Evolutionary conservation across 192 early-diverging fungal species (phyloP).

Genomic region (Ambispora gerdemannii): DNA sequence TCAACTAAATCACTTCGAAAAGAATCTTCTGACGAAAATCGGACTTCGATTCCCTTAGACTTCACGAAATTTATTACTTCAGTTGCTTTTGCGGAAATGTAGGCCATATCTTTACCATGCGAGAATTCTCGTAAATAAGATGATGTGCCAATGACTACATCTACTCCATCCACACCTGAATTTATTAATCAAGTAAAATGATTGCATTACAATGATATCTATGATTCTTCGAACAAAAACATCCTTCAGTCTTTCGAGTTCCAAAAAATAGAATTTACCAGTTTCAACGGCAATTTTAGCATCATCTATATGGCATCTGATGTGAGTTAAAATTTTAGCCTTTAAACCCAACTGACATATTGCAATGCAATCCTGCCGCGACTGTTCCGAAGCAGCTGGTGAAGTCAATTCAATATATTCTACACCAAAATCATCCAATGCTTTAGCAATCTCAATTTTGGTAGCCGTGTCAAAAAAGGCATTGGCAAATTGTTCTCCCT

Average conservation of each 20-base stretch:
- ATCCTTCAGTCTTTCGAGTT: too few species aligned
- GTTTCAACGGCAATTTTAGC: conserved; percentile 95
- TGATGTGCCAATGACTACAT: conserved; percentile 97
- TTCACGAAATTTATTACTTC: conserved; percentile 97
- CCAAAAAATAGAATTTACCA: conserved; percentile 32
- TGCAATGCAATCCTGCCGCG: conserved; percentile 84
- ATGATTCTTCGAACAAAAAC: too few species aligned
- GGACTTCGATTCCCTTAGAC: conserved; percentile 91
- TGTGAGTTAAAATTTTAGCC: conserved; percentile 96
- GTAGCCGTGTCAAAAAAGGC: conserved; percentile 97
- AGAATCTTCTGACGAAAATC: conserved; percentile 98
- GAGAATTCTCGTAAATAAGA: conserved; percentile 96
- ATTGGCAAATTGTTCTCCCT: conserved; percentile 99
- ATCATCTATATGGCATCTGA: conserved; percentile 99
- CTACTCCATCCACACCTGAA: conserved; percentile 91
- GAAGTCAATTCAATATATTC: conserved; percentile 98
- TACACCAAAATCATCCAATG: conserved; percentile 96
- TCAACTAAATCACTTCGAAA: conserved; percentile 97
- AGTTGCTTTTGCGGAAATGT: conserved; percentile 92
- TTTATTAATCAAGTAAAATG: too few species aligned
- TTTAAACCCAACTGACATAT: conserved; percentile 92
- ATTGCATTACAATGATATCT: too few species aligned
- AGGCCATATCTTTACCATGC: conserved; percentile 99
- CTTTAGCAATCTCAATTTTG: conserved; percentile 98
- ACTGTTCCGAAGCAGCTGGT: conserved; percentile 95